A percentile compares a stretch with the other conserved stretches of the same genome.
These are phyloP conservation scores for Alternaria incomplexa DNA, from an alignment of 2,329 filamentous ascomycete genomes.

Conservation along the genomic window DNA sequence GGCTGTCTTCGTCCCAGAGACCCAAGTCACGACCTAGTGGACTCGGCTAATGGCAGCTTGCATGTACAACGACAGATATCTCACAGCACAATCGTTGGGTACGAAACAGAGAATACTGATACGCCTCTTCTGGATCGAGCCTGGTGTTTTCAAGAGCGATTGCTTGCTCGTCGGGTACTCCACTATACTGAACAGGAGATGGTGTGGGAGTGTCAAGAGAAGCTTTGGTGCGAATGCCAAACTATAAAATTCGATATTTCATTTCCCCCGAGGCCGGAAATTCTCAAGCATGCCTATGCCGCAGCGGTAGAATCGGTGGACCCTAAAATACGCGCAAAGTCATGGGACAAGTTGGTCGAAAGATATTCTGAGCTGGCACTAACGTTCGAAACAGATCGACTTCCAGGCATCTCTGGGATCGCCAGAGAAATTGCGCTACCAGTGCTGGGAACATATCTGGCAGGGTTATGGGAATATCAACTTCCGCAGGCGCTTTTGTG, in stretches of 20 bases:
- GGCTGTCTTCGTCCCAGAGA: neutral
- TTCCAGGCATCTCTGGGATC: neutral
- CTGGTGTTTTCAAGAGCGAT: neutral
- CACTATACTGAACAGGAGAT: neutral
- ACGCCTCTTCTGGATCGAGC: neutral
- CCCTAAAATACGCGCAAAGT: rapidly evolving
- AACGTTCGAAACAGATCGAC: neutral
- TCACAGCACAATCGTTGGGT: neutral
- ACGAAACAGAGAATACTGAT: too few species aligned
- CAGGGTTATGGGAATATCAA: neutral
- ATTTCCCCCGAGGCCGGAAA: neutral
- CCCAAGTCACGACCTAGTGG: rapidly evolving
- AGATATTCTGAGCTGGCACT: neutral
- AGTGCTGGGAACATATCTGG: rapidly evolving
- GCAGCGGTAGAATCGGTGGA: rapidly evolving
- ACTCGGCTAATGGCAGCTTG: rapidly evolving
- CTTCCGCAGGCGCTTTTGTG: rapidly evolving
- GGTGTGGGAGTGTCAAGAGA: neutral
- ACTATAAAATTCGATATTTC: neutral
- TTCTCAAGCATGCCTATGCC: neutral
- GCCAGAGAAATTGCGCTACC: neutral
- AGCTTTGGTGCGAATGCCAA: neutral
- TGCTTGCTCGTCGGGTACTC: rapidly evolving
- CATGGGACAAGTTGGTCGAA: neutral
- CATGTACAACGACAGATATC: neutral